phyloP scores from a whole-genome alignment of 768 basidiomycete genomes.

The Leccinum arenicola region DNA sequence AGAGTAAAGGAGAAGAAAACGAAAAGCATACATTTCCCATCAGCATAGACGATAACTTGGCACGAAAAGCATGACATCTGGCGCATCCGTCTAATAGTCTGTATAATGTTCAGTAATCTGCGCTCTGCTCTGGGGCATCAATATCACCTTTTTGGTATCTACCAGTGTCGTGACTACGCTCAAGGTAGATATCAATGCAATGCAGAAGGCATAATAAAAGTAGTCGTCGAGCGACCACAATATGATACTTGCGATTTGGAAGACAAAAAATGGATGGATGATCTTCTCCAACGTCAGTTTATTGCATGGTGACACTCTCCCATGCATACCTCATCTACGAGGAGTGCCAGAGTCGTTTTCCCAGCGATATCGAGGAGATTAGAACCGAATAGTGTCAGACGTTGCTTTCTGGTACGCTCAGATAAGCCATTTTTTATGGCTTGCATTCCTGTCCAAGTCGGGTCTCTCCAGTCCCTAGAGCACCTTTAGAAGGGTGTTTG shows the following conservation, averaged over 20 bases:
- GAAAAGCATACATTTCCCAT: constrained; percentile 63
- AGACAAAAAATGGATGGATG: constrained; percentile 97
- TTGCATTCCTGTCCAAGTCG: constrained; percentile 59
- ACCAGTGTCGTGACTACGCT: constrained; percentile 85
- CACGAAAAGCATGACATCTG: constrained; percentile 94
- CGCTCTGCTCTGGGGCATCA: background rate
- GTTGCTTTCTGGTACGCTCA: constrained; percentile 53
- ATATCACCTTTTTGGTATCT: constrained; percentile 82
- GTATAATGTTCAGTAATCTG: constrained; percentile 8
- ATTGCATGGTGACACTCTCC: background rate
- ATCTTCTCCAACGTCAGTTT: constrained; percentile 44
- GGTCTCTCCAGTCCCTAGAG: constrained; percentile 86
- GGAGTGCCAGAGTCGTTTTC: constrained; percentile 71
- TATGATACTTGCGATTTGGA: constrained; percentile 93
- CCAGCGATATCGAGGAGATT: constrained; percentile 91
- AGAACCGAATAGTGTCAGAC: constrained; percentile 71
- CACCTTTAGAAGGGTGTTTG: constrained; percentile 4
- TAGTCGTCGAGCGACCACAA: constrained; percentile 96
- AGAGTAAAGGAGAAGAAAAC: background rate
- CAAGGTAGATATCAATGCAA: constrained; percentile 82
- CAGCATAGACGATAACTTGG: constrained; percentile 62
- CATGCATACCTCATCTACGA: constrained; percentile 82
- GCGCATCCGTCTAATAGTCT: constrained; percentile 92
- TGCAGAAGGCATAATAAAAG: constrained; percentile 97
- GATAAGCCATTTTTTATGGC: constrained; percentile 66